A percentile compares a stretch with the other conserved stretches of the same genome.
phyloP scores from a whole-genome alignment of 2,329 filamentous ascomycete species.

The Pestalotiopsis sp. region DNA sequence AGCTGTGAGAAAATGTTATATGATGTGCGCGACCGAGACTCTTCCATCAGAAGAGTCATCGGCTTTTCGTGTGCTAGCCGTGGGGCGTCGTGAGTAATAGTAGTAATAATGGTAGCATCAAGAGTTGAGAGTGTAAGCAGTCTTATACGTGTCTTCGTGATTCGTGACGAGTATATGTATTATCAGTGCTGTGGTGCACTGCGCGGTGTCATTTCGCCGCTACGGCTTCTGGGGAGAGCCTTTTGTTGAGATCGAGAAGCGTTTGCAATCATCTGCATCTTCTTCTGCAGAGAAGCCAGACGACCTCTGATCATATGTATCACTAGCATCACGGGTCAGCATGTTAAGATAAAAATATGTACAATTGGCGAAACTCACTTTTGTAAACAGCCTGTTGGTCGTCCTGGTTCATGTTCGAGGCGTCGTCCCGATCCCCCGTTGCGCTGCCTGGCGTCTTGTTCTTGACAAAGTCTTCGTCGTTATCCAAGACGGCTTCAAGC shows the following conservation, averaged over 20 bases:
- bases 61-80: constrained; percentile 24
- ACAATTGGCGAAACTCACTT: constrained; percentile 51
- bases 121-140: constrained; percentile 15
- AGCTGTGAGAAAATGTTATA: not conserved
- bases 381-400: constrained; percentile 73
- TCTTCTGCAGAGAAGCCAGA: constrained; percentile 57
- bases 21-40: not conserved
- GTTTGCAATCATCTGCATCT: constrained; percentile 61
- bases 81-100: constrained; percentile 25
- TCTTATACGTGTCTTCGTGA: constrained; percentile 34
- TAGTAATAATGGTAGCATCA: constrained; percentile 17
- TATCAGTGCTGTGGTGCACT: constrained; percentile 45
- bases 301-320: constrained; percentile 63
- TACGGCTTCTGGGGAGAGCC: constrained; percentile 46
- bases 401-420: constrained; percentile 60
- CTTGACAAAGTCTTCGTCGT: constrained; percentile 61
- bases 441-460: constrained; percentile 37
- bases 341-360: not conserved
- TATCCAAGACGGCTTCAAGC: constrained; percentile 91
- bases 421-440: constrained; percentile 42
- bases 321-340: constrained; percentile 42
- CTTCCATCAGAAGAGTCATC: constrained; percentile 10
- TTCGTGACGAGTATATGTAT: constrained; percentile 21
- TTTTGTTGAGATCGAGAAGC: constrained; percentile 52
- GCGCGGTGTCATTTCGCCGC: constrained; percentile 56